phyloP scores from a whole-genome alignment of 2,329 filamentous ascomycete species.

The Ploettnerulaceae sp. region DNA sequence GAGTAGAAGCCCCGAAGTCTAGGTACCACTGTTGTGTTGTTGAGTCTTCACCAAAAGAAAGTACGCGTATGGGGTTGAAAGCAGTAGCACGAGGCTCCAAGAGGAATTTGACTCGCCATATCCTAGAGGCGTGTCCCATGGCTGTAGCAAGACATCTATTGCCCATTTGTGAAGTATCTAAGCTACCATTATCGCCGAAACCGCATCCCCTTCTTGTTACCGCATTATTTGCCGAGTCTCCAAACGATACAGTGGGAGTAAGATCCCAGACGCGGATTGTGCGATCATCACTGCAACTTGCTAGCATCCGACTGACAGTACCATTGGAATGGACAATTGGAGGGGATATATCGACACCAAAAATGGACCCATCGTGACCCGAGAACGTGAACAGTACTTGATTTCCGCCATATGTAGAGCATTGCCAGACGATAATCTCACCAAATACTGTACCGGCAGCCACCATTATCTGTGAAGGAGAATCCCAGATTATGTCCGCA shows the following conservation, averaged over 20 bases:
- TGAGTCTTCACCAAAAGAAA: constrained; percentile 83
- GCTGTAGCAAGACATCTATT: constrained; percentile 58
- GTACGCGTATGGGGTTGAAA: constrained; percentile 43
- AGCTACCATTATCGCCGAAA: constrained; percentile 46
- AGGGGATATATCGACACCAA: constrained; percentile 76
- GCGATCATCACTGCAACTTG: constrained; percentile 91
- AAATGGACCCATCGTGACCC: constrained; percentile 88
- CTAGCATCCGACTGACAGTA: constrained; percentile 57
- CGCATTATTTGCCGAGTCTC: not conserved
- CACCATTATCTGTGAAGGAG: constrained; percentile 58
- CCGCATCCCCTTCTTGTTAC: constrained; percentile 50
- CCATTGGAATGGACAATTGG: constrained; percentile 39
- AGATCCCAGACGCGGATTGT: constrained; percentile 88
- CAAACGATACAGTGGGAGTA: not conserved
- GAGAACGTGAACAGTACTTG: constrained; percentile 51
- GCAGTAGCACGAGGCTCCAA: constrained; percentile 5
- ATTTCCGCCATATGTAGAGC: constrained; percentile 36
- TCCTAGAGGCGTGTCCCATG: constrained; percentile 84
- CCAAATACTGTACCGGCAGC: constrained; percentile 92
- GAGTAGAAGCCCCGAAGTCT: constrained; percentile 7
- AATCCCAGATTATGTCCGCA: constrained; percentile 65
- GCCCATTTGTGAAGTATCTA: constrained; percentile 31
- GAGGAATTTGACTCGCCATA: constrained; percentile 79
- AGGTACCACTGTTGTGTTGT: constrained; percentile 65
- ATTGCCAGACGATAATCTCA: constrained; percentile 87